These are phyloP conservation scores for Ploettnerulaceae sp. DNA, from an alignment of 2,329 filamentous ascomycete genomes.

Conservation along the genomic window DNA sequence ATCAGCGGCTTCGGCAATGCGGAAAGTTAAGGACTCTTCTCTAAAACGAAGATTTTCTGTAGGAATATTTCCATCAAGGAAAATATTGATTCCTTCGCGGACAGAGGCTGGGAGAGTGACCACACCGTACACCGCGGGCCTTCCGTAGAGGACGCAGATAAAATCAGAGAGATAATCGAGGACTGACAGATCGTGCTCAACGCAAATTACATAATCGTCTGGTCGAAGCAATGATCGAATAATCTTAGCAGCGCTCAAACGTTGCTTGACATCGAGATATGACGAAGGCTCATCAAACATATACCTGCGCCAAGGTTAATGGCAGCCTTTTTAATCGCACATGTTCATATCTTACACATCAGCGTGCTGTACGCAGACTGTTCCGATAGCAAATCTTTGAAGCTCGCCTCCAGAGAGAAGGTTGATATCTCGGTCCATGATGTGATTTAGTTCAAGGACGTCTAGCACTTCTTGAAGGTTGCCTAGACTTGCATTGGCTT, in stretches of 20 bases:
- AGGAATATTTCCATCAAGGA: constrained; percentile 95
- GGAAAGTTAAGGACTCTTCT: constrained; percentile 94
- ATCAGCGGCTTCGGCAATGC: constrained; percentile 82
- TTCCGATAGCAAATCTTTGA: constrained; percentile 94
- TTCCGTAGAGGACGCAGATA: constrained; percentile 94
- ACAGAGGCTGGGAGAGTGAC: constrained; percentile 94
- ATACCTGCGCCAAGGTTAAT: constrained; percentile 49
- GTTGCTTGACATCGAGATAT: constrained; percentile 98
- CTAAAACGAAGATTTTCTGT: constrained; percentile 98
- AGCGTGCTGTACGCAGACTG: constrained; percentile 91
- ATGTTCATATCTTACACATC: constrained; percentile 58
- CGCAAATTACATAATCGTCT: constrained; percentile 95
- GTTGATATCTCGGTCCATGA: constrained; percentile 86
- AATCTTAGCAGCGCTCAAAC: constrained; percentile 84
- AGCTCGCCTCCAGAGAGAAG: constrained; percentile 94
- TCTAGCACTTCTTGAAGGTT: constrained; percentile 81
- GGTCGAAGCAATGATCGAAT: constrained; percentile 86
- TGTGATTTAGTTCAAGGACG: constrained; percentile 79
- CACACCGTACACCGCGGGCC: constrained; percentile 94
- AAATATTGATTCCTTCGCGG: constrained; percentile 98
- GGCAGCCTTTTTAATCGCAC: not conserved
- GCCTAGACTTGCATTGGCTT: constrained; percentile 68
- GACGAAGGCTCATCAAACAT: constrained; percentile 99
- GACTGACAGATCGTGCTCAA: constrained; percentile 98
- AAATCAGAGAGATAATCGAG: constrained; percentile 98